These are phyloP conservation scores for Dothistroma septosporum DNA, from an alignment of 2,329 filamentous ascomycete genomes.

Conservation along the genomic window DNA sequence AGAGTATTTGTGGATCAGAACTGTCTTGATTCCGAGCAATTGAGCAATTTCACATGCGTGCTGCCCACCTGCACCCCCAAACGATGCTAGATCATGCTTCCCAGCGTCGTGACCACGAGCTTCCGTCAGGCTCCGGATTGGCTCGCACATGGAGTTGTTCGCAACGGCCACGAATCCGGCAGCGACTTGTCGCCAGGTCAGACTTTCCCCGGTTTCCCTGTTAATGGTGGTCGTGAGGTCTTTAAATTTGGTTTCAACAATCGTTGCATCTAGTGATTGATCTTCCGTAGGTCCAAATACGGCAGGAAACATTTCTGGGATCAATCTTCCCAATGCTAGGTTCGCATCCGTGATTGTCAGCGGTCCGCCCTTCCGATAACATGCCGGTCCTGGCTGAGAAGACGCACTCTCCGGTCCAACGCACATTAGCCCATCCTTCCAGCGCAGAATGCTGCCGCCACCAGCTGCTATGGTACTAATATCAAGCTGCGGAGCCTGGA, in stretches of 20 bases:
- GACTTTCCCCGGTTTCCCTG: constrained; percentile 58
- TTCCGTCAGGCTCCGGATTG: constrained; percentile 85
- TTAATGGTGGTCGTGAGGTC: constrained; percentile 76
- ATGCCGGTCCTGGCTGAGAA: constrained; percentile 84
- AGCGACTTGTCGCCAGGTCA: constrained; percentile 78
- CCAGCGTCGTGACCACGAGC: constrained; percentile 89
- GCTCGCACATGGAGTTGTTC: constrained; percentile 86
- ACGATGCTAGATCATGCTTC: constrained; percentile 81
- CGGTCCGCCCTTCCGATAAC: constrained; percentile 84
- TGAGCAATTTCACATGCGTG: constrained; percentile 89
- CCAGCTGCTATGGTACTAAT: constrained; percentile 95
- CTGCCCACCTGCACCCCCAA: constrained; percentile 86
- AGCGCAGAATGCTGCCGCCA: constrained; percentile 79
- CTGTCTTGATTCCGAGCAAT: constrained; percentile 77
- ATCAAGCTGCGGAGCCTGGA: constrained; percentile 86
- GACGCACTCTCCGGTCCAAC: constrained; percentile 87
- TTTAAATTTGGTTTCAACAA: constrained; percentile 70
- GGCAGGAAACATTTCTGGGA: constrained; percentile 90
- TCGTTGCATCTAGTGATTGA: constrained; percentile 69
- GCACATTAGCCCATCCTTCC: constrained; percentile 82
- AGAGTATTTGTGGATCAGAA: constrained; percentile 80
- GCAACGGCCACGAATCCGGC: constrained; percentile 86
- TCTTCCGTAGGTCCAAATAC: constrained; percentile 91
- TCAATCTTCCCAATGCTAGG: constrained; percentile 72
- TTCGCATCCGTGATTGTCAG: constrained; percentile 93